Evolutionary conservation across 208 protist species (phyloP).

Genomic region (Angomonas deanei): DNA sequence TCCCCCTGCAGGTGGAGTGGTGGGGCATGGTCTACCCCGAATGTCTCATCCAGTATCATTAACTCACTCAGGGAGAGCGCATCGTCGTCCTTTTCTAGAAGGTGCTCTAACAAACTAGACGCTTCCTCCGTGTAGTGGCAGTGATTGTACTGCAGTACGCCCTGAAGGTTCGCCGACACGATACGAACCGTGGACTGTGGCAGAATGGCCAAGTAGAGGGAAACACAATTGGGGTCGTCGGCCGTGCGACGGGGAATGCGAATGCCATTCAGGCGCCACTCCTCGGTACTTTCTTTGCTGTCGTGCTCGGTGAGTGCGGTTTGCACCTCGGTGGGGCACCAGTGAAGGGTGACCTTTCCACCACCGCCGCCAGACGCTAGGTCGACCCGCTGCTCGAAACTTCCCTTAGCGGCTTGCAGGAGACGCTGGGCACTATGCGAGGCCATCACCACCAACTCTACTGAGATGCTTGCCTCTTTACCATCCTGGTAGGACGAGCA

Average conservation of each 20-base stretch:
- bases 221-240: neutral
- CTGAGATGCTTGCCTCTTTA: too few species aligned
- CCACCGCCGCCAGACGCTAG: too few species aligned
- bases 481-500: too few species aligned
- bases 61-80: conserved; percentile 1
- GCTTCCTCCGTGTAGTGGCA: conserved; percentile 51
- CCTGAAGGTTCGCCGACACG: neutral
- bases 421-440: neutral
- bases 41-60: conserved; percentile 14
- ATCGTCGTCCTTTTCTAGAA: conserved; percentile 23
- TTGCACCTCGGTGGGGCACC: neutral
- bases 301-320: neutral
- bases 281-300: neutral
- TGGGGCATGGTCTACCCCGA: neutral
- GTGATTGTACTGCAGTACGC: conserved; percentile 61
- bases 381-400: too few species aligned
- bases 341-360: neutral
- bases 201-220: neutral
- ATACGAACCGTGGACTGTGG: neutral
- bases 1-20: neutral
- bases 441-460: neutral
- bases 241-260: neutral
- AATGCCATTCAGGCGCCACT: conserved; percentile 70
- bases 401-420: neutral
- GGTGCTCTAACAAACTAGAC: conserved; percentile 13